Percentiles rank a stretch among this genome's conserved stretches.
phyloP scores from a whole-genome alignment of 768 basidiomycete species.

The Leccinum arenicola region DNA sequence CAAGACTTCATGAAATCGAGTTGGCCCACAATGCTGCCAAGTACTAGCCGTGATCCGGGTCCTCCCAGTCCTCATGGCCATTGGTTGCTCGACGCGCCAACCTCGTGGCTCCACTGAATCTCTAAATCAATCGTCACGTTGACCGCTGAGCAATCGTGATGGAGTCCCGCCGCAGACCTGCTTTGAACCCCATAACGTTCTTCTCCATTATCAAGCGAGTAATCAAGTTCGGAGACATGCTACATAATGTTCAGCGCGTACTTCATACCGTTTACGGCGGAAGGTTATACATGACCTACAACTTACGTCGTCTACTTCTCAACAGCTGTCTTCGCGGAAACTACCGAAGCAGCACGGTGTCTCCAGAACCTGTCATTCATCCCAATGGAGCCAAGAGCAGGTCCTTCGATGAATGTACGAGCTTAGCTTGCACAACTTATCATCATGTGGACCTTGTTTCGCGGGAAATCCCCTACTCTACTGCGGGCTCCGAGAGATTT shows the following conservation, averaged over 20 bases:
- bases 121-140: slow-evolving; percentile 5
- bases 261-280: slow-evolving; percentile 10
- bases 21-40: neutral
- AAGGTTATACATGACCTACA: neutral
- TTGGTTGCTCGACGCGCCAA: slow-evolving; percentile 1
- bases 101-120: slow-evolving; percentile 3
- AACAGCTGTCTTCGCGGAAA: neutral
- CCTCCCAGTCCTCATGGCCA: neutral
- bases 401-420: slow-evolving; percentile 4
- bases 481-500: neutral
- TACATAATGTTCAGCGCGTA: slow-evolving; percentile 2
- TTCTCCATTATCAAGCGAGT: slow-evolving; percentile 19
- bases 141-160: neutral
- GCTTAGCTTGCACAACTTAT: neutral
- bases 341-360: slow-evolving; percentile 2
- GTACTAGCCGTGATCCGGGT: neutral
- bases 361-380: neutral
- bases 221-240: slow-evolving; percentile 8
- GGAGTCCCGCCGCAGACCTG: slow-evolving; percentile 8
- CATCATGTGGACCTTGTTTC: slow-evolving; percentile 11
- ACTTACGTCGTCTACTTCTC: slow-evolving; percentile 1
- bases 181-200: slow-evolving; percentile 28
- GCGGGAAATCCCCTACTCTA: slow-evolving; percentile 13
- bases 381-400: neutral
- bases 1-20: neutral